Evolutionary conservation across 2,329 filamentous ascomycete genomes (phyloP).

Genomic region (Pestalotiopsis fici): DNA sequence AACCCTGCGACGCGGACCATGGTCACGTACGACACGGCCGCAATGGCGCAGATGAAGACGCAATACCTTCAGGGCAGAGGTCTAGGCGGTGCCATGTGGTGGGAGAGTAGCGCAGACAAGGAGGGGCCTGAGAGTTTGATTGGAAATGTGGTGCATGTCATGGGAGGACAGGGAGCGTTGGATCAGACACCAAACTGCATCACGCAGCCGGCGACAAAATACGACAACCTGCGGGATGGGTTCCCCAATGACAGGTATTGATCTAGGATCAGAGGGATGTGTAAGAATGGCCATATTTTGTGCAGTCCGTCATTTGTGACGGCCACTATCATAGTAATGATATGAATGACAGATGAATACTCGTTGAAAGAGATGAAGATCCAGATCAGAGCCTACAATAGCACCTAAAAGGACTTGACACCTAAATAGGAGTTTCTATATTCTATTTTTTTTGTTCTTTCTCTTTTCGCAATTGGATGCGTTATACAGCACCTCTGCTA

Average conservation of each 20-base stretch:
- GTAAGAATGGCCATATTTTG: not conserved
- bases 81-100: constrained; percentile 95
- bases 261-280: not conserved
- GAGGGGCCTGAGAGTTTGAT: constrained; percentile 68
- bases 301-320: not conserved
- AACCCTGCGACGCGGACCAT: constrained; percentile 63
- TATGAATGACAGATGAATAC: not conserved
- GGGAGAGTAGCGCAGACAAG: constrained; percentile 84
- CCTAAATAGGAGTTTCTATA: too few species aligned
- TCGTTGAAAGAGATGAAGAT: too few species aligned
- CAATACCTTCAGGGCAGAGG: constrained; percentile 66
- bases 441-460: not conserved
- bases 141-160: constrained; percentile 56
- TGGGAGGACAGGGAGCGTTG: constrained; percentile 56
- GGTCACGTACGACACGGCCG: constrained; percentile 77
- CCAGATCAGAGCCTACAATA: too few species aligned
- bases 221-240: constrained; percentile 67
- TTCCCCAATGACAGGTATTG: constrained; percentile 43
- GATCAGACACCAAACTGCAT: constrained; percentile 60
- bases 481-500: not conserved
- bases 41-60: constrained; percentile 69
- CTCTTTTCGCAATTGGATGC: not conserved
- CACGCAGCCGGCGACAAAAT: constrained; percentile 65
- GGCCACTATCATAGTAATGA: not conserved
- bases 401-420: too few species aligned